Evolutionary conservation across 1,139 yeast genomes (phyloP).

Genomic region (Meyerozyma athensensis): DNA sequence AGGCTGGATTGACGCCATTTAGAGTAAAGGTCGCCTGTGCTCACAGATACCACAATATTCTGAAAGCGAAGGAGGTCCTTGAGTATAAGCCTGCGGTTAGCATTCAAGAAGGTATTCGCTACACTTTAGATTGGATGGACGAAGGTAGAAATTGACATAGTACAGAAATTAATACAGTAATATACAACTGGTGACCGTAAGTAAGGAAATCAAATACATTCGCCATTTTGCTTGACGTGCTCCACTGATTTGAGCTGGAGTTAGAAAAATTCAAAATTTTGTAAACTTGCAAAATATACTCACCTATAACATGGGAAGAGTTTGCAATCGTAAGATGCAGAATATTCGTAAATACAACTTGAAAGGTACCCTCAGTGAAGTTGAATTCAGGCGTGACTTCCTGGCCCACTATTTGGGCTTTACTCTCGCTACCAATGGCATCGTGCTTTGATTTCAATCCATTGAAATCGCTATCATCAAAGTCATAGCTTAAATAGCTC

Average conservation of each 20-base stretch:
- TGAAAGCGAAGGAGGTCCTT: slow-evolving; percentile 73
- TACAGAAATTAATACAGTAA: background rate
- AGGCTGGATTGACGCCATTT: slow-evolving; percentile 94
- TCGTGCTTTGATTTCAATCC: too few species aligned
- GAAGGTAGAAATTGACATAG: slow-evolving; percentile 36
- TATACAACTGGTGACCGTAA: background rate
- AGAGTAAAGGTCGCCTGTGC: slow-evolving; percentile 93
- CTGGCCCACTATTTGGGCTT: too few species aligned
- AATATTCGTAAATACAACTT: too few species aligned
- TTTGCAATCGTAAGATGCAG: background rate
- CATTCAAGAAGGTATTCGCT: slow-evolving; percentile 75
- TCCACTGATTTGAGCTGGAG: background rate
- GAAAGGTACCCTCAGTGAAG: too few species aligned
- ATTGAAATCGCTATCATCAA: too few species aligned
- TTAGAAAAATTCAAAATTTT: background rate
- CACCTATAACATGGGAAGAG: background rate
- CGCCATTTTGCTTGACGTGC: too few species aligned
- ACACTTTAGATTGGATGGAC: slow-evolving; percentile 86
- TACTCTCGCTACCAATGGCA: too few species aligned
- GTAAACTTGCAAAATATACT: background rate
- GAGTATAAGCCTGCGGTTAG: slow-evolving; percentile 81
- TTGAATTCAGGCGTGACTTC: too few species aligned
- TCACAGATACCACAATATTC: slow-evolving; percentile 86
- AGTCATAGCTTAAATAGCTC: background rate
- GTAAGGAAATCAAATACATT: background rate